Evolutionary conservation across 352 stramenopile species (phyloP), one percentile per base, ranked within the genome.

Genomic region (Globisporangium takayamanum): DNA sequence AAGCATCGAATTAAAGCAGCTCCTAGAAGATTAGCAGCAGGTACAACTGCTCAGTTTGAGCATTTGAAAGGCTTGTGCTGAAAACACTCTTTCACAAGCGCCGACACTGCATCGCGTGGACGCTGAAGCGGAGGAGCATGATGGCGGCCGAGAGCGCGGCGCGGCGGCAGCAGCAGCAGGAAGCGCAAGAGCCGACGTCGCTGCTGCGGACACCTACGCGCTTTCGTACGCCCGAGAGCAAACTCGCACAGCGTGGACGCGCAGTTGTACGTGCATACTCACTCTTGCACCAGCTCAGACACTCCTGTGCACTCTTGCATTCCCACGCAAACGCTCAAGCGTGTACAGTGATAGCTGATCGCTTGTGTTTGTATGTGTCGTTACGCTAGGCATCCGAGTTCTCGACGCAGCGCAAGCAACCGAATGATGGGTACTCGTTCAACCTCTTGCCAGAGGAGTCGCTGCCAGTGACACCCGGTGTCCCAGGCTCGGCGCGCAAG

Each of bases 361-460:
- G 0, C 33, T 0, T 26, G 14, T 16, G 28, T 20, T 3, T 55
- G 28, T 33, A 33, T 5, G 28, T n/a, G 14, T 20, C 3, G 15
- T 50, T 50, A 25, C 25, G n/a, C 26, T 22, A 77, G 67, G 67
- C 60, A 15, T 52, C 57, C 3, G 69, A 74, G 22, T 62, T 65
- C 16, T 65, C 61, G 33, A 66, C 55, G 6, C 68, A 76, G 41
- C 64, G 69, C 10, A 75, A 70, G 53, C 66, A 72, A 18, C 48
- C 65, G 37, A 47, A 33, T 20, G 53, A 55, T 33, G 50, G 66
- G 22, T 92, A 84, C 65, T 62, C 74, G 59, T 89, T 88, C 62
- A 80, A 78, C 51, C 58, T 87, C 49, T 74, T 87, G 15, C 79
- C 81, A 0, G 76, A 76, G 37, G 64, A 68, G 46, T 56, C 50